These are phyloP conservation scores for Thielaviopsis cerberus DNA, from an alignment of 2,329 filamentous ascomycete species.

Conservation along the genomic window DNA sequence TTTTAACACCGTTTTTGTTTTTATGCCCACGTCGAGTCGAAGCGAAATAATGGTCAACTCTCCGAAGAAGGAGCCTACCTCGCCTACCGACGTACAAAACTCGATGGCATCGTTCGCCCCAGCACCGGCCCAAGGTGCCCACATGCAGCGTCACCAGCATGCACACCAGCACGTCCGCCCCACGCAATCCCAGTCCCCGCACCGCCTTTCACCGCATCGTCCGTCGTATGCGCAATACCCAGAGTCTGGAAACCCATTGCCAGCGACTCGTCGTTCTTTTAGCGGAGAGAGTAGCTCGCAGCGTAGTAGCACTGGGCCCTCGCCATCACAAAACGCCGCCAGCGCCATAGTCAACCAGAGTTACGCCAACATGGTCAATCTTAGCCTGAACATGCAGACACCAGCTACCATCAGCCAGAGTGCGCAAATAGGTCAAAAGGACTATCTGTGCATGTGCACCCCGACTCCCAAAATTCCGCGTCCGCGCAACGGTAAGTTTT, in stretches of 20 bases:
- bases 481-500: conserved; percentile 37
- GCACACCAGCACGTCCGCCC: neutral
- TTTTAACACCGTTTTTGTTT: neutral
- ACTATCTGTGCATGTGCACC: conserved; percentile 37
- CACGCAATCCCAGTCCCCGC: neutral
- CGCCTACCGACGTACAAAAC: neutral
- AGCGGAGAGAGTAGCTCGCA: conserved; percentile 11
- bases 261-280: neutral
- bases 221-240: neutral
- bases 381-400: conserved; percentile 21
- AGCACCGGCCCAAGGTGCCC: neutral
- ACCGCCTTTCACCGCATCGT: neutral
- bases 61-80: conserved; percentile 5
- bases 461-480: conserved; percentile 38
- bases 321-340: conserved; percentile 26
- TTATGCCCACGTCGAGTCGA: neutral
- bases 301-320: neutral
- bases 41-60: conserved; percentile 1
- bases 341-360: conserved; percentile 15
- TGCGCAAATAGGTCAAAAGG: conserved; percentile 14
- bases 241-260: neutral
- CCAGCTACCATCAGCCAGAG: conserved; percentile 13
- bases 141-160: neutral
- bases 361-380: conserved; percentile 19
- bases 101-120: neutral